Evolutionary conservation across 805 yeast species (phyloP), one percentile per base, ranked within the genome.

Genomic region (Myxozyma sirexii): DNA sequence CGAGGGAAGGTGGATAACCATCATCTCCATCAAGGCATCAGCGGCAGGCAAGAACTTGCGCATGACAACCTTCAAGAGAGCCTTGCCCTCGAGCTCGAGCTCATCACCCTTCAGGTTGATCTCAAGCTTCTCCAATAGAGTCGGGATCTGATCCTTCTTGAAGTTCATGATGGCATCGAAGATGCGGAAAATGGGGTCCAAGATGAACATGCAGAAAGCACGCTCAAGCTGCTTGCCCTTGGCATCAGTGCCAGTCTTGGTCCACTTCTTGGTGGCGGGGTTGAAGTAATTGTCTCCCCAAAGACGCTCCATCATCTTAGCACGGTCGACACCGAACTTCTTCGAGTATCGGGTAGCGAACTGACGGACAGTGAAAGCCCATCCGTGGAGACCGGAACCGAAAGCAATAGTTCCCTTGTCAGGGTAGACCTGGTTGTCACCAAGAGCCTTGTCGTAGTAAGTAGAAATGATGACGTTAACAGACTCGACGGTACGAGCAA

Each of bases 281-380:
- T 94, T 94, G 87, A 93, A 94, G 94, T 83, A 93, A 80, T 96
- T 88, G 84, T 93, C 98, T 82, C 99, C 99, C 99, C 99, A 93
- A 80, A 93, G 86, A 84, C 97, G 88, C 82, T 90, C 93, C 97
- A 90, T 90, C 98, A 93, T 91, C 90, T 94, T 93, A 67, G 77
- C 70, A 79, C 90, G 86, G 89, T 93, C 97, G 77, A 93, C 98
- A 91, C 98, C 98, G 79, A 94, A 93, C 84, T 93, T 94, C 91
- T 92, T 91, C 79, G 97, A 85, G 87, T 94, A 93, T 84, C 97
- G 90, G 82, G 83, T 80, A 74, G 98, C 97, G 74, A 93, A 93
- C 85, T 93, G 98, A 82, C 99, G 90, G 77, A 93, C 88, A 74
- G 99, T 93, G 93, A 93, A 93, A 78, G 97, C 98, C 99, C 99